Evolutionary conservation across 2,329 filamentous ascomycete genomes (phyloP).

Genomic region (Cryphonectria japonica): DNA sequence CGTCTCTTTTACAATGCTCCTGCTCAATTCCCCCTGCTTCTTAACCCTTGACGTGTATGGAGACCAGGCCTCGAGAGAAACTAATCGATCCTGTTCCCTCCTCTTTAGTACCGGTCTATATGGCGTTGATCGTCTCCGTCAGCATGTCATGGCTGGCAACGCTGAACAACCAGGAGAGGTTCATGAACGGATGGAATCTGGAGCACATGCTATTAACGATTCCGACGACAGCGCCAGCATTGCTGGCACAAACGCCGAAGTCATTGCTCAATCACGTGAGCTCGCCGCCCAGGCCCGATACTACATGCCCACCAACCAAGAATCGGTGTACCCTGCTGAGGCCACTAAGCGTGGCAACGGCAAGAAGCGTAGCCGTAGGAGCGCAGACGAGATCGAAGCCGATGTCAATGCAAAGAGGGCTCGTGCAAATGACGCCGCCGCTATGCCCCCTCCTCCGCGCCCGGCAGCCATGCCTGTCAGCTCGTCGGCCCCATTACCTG

Average conservation of each 20-base stretch:
- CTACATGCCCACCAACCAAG: conserved; percentile 15
- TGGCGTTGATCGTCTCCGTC: conserved; percentile 16
- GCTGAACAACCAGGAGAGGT: background rate
- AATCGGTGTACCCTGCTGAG: conserved; percentile 20
- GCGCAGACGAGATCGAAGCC: conserved; percentile 14
- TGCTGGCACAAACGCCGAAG: conserved; percentile 15
- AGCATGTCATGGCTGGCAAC: conserved; percentile 5
- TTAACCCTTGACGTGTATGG: background rate
- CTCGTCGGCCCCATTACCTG: conserved; percentile 6
- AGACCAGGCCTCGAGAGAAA: conserved; percentile 16
- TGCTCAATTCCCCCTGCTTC: background rate
- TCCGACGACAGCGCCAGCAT: conserved; percentile 12
- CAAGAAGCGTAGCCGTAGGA: conserved; percentile 26
- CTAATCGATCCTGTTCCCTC: conserved; percentile 9
- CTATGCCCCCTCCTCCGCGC: conserved; percentile 20
- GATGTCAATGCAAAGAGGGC: conserved; percentile 19
- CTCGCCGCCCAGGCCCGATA: conserved; percentile 19
- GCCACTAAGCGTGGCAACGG: conserved; percentile 10
- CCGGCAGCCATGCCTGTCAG: background rate
- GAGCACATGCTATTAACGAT: background rate
- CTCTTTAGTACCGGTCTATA: conserved; percentile 6
- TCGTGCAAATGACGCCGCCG: conserved; percentile 18
- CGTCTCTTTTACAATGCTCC: background rate
- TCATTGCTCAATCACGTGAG: conserved; percentile 16
- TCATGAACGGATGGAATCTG: background rate